A percentile compares a stretch with the other conserved stretches of the same genome.
These are phyloP conservation scores for Eustoma russellianum DNA, from an alignment of 257 asterid genomes.

Conservation along the genomic window DNA sequence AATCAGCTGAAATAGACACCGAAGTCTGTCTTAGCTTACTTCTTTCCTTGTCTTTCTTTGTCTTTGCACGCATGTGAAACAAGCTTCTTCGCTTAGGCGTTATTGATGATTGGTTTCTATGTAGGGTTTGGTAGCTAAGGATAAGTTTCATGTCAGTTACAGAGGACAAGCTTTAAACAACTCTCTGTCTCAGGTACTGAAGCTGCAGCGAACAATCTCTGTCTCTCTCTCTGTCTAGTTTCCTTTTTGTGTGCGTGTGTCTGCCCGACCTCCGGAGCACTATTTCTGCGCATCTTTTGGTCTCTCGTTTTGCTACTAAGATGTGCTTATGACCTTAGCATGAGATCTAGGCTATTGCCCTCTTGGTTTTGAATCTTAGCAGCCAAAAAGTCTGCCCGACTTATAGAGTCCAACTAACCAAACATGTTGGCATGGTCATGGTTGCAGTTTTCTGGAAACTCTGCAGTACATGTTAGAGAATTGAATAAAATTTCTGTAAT, in stretches of 20 bases:
- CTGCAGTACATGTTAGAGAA: conserved; percentile 68
- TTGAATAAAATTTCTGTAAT: neutral
- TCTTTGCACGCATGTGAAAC: neutral
- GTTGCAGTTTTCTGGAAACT: conserved; percentile 61
- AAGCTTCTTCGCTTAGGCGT: no score
- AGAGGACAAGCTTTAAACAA: conserved; percentile 80
- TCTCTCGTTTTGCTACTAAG: no score
- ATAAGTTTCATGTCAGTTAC: conserved; percentile 88
- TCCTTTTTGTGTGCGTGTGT: no score
- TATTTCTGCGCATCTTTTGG: no score
- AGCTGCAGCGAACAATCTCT: neutral
- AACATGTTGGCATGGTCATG: no score
- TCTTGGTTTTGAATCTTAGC: no score
- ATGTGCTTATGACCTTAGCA: no score
- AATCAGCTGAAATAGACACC: conserved; percentile 95
- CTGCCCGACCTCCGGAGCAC: no score
- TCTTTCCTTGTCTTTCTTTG: neutral
- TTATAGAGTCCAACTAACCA: no score
- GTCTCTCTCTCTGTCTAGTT: no score
- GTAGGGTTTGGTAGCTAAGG: conserved; percentile 93
- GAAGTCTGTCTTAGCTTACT: conserved; percentile 39
- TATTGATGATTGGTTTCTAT: conserved; percentile 12
- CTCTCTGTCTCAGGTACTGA: conserved; percentile 87
- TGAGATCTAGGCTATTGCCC: no score
- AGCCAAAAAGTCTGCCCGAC: no score